These are phyloP conservation scores for Pleurostoma richardsiae DNA, from an alignment of 2,329 filamentous ascomycete species.

Conservation along the genomic window DNA sequence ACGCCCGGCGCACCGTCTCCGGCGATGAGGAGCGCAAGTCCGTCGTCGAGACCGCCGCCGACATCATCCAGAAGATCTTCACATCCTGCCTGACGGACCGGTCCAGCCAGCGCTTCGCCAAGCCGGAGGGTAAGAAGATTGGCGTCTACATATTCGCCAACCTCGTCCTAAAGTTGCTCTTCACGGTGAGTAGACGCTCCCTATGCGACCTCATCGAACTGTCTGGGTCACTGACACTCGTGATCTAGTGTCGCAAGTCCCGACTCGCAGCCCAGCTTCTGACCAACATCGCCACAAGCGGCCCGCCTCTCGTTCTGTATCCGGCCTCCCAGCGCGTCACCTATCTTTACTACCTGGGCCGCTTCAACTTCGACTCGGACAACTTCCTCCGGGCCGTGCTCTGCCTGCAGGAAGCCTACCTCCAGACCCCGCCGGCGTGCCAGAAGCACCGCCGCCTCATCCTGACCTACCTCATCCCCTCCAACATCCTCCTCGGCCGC, in stretches of 20 bases:
- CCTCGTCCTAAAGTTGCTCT: constrained; percentile 80
- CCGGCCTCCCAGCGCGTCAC: constrained; percentile 84
- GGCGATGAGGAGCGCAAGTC: constrained; percentile 69
- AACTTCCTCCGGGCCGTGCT: constrained; percentile 74
- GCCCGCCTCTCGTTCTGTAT: constrained; percentile 75
- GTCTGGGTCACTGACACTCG: constrained; percentile 4
- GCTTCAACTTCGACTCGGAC: constrained; percentile 81
- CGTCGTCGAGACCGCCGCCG: constrained; percentile 80
- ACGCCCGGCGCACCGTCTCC: constrained; percentile 49
- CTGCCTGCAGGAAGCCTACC: constrained; percentile 74
- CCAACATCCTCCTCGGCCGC: constrained; percentile 78
- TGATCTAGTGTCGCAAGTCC: constrained; percentile 66
- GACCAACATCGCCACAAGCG: constrained; percentile 78
- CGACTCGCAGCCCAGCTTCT: constrained; percentile 85
- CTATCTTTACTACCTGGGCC: constrained; percentile 90
- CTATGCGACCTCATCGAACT: background rate
- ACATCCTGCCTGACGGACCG: constrained; percentile 84
- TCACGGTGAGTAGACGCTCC: constrained; percentile 53
- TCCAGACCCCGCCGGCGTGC: constrained; percentile 57
- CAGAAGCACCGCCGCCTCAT: constrained; percentile 73
- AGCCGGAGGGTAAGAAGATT: constrained; percentile 76
- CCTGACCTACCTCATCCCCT: constrained; percentile 76
- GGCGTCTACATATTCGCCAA: constrained; percentile 93
- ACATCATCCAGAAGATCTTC: constrained; percentile 86
- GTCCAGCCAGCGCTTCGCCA: constrained; percentile 58